A percentile compares a stretch with the other conserved stretches of the same genome.
These are phyloP conservation scores for Backusella psychrophila DNA, from an alignment of 192 early-diverging fungal species.

Conservation along the genomic window DNA sequence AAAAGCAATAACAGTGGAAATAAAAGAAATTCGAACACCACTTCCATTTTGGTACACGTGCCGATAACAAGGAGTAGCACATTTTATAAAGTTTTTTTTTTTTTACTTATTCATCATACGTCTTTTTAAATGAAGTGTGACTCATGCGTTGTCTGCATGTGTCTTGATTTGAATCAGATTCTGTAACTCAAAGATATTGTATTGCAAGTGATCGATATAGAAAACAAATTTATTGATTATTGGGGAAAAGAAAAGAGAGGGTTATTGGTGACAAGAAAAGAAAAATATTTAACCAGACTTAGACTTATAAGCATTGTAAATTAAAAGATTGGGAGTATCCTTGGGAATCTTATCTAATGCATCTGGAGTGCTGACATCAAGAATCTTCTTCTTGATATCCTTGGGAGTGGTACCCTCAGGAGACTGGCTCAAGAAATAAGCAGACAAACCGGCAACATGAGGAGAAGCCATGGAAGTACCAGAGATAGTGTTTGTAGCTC, in stretches of 20 bases:
- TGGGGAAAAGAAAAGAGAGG: background rate
- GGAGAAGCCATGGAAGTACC: conserved; percentile 78
- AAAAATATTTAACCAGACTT: background rate
- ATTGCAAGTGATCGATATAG: conserved; percentile 4
- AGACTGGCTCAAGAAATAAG: conserved; percentile 42
- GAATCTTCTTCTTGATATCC: conserved; percentile 65
- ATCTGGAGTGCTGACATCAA: conserved; percentile 58
- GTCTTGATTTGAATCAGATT: conserved; percentile 1
- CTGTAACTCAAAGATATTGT: background rate
- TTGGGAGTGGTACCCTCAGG: conserved; percentile 47
- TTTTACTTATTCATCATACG: background rate
- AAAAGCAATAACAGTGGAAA: conserved; percentile 3
- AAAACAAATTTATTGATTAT: conserved; percentile 2
- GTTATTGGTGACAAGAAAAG: background rate
- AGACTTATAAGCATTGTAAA: conserved; percentile 51
- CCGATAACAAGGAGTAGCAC: background rate
- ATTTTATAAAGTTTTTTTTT: background rate
- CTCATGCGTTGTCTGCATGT: conserved; percentile 9
- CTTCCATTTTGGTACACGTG: background rate
- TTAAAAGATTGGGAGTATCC: conserved; percentile 67
- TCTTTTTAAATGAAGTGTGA: conserved; percentile 5
- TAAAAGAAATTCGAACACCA: background rate
- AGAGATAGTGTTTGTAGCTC: conserved; percentile 42
- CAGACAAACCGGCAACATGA: conserved; percentile 70
- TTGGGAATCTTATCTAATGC: conserved; percentile 53